phyloP scores from a whole-genome alignment of 495 filamentous ascomycete genomes.

The Xeromyces bisporus region DNA sequence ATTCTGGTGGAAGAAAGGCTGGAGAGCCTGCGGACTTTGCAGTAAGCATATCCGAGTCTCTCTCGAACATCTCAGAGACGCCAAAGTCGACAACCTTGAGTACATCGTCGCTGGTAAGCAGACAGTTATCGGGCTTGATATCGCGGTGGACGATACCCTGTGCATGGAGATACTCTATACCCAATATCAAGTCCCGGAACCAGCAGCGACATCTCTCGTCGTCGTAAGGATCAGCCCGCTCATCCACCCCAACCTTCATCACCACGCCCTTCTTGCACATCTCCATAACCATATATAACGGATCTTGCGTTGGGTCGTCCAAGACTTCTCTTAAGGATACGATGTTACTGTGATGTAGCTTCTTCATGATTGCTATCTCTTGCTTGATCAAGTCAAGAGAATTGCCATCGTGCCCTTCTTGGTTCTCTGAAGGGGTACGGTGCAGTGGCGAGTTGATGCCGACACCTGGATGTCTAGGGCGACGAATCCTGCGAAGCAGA shows the following conservation, averaged over 20 bases:
- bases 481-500: conserved; percentile 56
- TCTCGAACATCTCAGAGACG: conserved; percentile 96
- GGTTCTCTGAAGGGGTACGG: conserved; percentile 29
- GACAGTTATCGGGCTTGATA: conserved; percentile 94
- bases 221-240: conserved; percentile 66
- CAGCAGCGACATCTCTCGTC: conserved; percentile 72
- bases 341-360: conserved; percentile 82
- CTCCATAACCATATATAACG: conserved; percentile 94
- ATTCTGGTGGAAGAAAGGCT: conserved; percentile 84
- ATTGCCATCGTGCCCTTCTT: conserved; percentile 48
- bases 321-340: conserved; percentile 87
- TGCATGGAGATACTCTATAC: conserved; percentile 90
- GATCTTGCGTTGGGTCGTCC: conserved; percentile 90
- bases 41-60: conserved; percentile 73
- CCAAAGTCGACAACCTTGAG: conserved; percentile 97
- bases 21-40: conserved; percentile 90
- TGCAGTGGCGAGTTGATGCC: conserved; percentile 50
- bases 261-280: conserved; percentile 98
- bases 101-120: conserved; percentile 77
- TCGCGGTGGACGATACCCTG: conserved; percentile 94
- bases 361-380: conserved; percentile 99
- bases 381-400: conserved; percentile 79
- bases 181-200: conserved; percentile 91
- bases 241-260: conserved; percentile 88
- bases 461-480: conserved; percentile 32